phyloP scores from a whole-genome alignment of 2,329 filamentous ascomycete species.

The Cladobotryum protrusum region DNA sequence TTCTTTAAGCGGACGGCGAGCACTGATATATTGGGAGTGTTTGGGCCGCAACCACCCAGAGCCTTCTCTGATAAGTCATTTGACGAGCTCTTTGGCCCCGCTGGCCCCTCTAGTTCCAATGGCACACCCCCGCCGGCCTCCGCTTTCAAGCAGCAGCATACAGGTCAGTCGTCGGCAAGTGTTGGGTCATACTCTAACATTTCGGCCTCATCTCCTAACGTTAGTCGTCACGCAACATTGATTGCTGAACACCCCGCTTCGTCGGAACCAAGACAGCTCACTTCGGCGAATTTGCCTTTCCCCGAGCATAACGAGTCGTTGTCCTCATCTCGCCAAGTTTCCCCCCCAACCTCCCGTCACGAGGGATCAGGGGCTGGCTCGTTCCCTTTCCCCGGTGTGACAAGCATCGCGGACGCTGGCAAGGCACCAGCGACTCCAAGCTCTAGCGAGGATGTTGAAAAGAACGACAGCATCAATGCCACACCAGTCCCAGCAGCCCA shows the following conservation, averaged over 20 bases:
- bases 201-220: constrained; percentile 53
- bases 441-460: constrained; percentile 15
- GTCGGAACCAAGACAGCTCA: constrained; percentile 70
- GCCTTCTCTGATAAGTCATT: constrained; percentile 61
- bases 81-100: constrained; percentile 78
- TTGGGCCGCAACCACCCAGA: constrained; percentile 41
- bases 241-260: constrained; percentile 54
- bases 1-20: constrained; percentile 76
- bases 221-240: constrained; percentile 56
- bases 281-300: constrained; percentile 69
- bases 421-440: constrained; percentile 16
- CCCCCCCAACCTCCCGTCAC: constrained; percentile 55
- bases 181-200: constrained; percentile 44
- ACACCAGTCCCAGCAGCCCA: constrained; percentile 17
- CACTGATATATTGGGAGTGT: constrained; percentile 52
- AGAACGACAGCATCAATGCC: constrained; percentile 21
- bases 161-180: constrained; percentile 49
- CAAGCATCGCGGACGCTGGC: constrained; percentile 15
- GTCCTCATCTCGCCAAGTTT: constrained; percentile 71
- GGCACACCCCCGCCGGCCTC: constrained; percentile 33
- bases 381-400: constrained; percentile 21
- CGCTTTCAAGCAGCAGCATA: constrained; percentile 47
- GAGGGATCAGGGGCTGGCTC: constrained; percentile 41
- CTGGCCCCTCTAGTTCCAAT: constrained; percentile 44
- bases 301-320: constrained; percentile 59